Evolutionary conservation across 768 basidiomycete species (phyloP).

Genomic region (Baorangia bicolor): DNA sequence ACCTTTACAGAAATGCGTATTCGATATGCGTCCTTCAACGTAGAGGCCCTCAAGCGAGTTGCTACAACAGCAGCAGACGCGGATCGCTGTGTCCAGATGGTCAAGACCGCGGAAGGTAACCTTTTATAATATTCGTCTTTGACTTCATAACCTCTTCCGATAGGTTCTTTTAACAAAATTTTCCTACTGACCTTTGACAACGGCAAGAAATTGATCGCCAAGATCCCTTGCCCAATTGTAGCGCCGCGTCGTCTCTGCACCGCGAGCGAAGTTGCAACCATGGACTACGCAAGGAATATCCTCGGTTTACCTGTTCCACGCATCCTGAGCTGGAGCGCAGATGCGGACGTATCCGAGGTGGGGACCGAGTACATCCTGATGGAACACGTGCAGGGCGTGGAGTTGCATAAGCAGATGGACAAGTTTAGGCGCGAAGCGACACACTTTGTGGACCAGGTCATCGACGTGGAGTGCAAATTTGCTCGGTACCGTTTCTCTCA

Average conservation of each 20-base stretch:
- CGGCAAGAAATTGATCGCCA: conserved; percentile 14
- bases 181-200: conserved; percentile 16
- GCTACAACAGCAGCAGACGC: conserved; percentile 10
- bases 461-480: conserved; percentile 24
- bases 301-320: conserved; percentile 31
- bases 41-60: conserved; percentile 21
- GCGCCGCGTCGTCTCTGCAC: conserved; percentile 29
- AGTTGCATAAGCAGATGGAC: conserved; percentile 16
- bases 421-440: neutral
- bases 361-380: conserved; percentile 37
- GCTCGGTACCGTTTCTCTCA: conserved; percentile 25
- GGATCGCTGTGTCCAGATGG: conserved; percentile 17
- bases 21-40: conserved; percentile 7
- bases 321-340: conserved; percentile 32
- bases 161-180: conserved; percentile 12
- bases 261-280: conserved; percentile 39
- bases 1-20: neutral
- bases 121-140: neutral
- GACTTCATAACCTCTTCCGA: neutral
- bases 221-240: conserved; percentile 21
- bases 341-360: conserved; percentile 21
- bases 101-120: conserved; percentile 14
- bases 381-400: conserved; percentile 30
- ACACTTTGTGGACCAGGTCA: conserved; percentile 16
- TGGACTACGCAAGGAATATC: conserved; percentile 29